Percentiles rank a stretch among this genome's conserved stretches.
Evolutionary conservation across 2,329 filamentous ascomycete genomes (phyloP).

Genomic region (Arthroderma sp.): DNA sequence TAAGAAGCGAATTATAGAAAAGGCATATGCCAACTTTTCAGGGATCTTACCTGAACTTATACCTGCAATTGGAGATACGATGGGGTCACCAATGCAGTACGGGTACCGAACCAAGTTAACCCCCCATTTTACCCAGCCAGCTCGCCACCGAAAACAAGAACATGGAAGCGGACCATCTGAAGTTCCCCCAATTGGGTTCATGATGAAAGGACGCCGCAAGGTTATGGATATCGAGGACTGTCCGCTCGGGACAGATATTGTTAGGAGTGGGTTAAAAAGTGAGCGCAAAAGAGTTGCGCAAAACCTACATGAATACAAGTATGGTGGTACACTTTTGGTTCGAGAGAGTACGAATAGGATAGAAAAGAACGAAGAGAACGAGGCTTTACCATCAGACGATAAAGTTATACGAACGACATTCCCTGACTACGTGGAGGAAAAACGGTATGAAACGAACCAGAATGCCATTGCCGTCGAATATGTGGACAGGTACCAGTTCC

Average conservation of each 20-base stretch:
- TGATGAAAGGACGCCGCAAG: conserved; percentile 64
- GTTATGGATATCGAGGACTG: conserved; percentile 96
- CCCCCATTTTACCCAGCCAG: conserved; percentile 81
- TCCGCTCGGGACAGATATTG: conserved; percentile 79
- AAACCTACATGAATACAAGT: conserved; percentile 59
- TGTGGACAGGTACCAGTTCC: conserved; percentile 71
- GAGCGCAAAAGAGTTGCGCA: conserved; percentile 65
- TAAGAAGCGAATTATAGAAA: conserved; percentile 78
- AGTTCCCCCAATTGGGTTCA: conserved; percentile 78
- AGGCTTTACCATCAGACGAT: conserved; percentile 19
- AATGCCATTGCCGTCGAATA: conserved; percentile 79
- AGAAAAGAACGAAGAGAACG: conserved; percentile 22
- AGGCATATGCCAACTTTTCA: conserved; percentile 85
- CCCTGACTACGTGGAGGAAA: conserved; percentile 59
- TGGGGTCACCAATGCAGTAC: conserved; percentile 81
- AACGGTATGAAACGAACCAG: conserved; percentile 78
- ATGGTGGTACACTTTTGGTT: conserved; percentile 76
- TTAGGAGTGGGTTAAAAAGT: conserved; percentile 63
- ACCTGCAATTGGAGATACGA: conserved; percentile 68
- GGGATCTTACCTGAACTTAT: conserved; percentile 63
- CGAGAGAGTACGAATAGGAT: conserved; percentile 67
- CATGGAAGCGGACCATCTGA: conserved; percentile 40
- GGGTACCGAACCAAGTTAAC: conserved; percentile 94
- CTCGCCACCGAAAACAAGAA: conserved; percentile 39
- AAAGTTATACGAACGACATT: conserved; percentile 45